Percentiles rank a stretch among this genome's conserved stretches.
phyloP scores from a whole-genome alignment of 805 yeast species.

The Scheffersomyces amazonensis region DNA sequence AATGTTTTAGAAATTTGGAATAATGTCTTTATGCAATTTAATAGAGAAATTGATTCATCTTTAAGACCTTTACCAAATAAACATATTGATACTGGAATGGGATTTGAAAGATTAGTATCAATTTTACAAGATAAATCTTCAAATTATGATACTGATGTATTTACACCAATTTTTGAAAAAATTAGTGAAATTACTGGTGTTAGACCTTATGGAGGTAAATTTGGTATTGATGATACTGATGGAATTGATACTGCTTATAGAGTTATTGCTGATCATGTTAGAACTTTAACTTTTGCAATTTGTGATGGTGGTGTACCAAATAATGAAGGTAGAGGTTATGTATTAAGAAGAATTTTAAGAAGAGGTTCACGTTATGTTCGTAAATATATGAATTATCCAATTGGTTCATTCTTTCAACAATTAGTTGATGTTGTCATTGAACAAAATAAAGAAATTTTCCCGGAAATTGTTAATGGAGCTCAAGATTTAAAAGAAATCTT shows the following conservation, averaged over 20 bases:
- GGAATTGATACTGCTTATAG: constrained; percentile 98
- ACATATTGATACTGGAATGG: constrained; percentile 98
- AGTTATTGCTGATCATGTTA: constrained; percentile 96
- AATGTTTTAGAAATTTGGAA: constrained; percentile 98
- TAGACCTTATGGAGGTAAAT: constrained; percentile 87
- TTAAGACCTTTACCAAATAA: constrained; percentile 85
- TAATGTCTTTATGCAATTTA: constrained; percentile 93
- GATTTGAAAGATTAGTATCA: constrained; percentile 95
- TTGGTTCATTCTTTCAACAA: constrained; percentile 89
- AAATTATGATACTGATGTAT: constrained; percentile 97
- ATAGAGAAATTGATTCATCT: constrained; percentile 85
- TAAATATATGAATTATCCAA: constrained; percentile 93
- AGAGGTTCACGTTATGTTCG: constrained; percentile 97
- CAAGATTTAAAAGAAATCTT: constrained; percentile 82
- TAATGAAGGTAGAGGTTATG: constrained; percentile 99
- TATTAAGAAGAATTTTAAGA: constrained; percentile 91
- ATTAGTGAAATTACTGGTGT: constrained; percentile 93
- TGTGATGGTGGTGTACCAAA: constrained; percentile 99
- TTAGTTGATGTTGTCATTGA: constrained; percentile 90
- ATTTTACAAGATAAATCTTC: constrained; percentile 87
- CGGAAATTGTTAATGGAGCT: constrained; percentile 76
- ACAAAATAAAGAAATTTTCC: constrained; percentile 86
- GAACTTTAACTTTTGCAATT: constrained; percentile 93
- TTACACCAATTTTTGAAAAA: constrained; percentile 79
- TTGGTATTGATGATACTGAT: constrained; percentile 88